phyloP scores from a whole-genome alignment of 2,329 filamentous ascomycete genomes.

The Macrophomina tecta region DNA sequence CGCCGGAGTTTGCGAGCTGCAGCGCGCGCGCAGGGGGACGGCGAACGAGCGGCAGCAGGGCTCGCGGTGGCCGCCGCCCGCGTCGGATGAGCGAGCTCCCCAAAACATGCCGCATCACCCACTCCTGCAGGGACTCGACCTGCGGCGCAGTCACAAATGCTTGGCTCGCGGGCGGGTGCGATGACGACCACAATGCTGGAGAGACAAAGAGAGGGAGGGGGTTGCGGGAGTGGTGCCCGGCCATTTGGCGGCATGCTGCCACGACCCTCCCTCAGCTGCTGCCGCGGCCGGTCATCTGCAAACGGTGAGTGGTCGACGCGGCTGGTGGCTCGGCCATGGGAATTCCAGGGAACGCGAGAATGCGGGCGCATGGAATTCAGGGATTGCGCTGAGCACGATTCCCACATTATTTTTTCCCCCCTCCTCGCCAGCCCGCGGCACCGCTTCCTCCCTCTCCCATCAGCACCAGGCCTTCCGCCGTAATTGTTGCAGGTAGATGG shows the following conservation, averaged over 20 bases:
- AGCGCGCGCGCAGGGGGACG: background rate
- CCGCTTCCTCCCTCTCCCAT: too few species aligned
- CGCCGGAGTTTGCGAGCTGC: constrained; percentile 14
- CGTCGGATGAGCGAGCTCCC: background rate
- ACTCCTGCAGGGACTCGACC: constrained; percentile 10
- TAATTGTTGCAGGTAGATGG: constrained; percentile 13
- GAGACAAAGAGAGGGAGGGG: too few species aligned
- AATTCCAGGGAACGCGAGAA: constrained; percentile 1
- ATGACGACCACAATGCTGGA: background rate
- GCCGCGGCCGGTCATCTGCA: background rate
- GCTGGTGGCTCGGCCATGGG: constrained; percentile 12
- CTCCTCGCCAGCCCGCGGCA: background rate
- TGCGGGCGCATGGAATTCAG: constrained; percentile 13
- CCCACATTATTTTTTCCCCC: background rate
- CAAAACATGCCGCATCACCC: background rate
- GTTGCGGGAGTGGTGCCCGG: background rate
- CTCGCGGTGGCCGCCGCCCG: background rate
- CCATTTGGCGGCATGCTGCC: constrained; percentile 20
- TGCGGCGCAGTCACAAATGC: constrained; percentile 20
- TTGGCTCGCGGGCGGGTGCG: constrained; percentile 10
- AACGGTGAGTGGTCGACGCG: background rate
- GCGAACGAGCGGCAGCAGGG: background rate
- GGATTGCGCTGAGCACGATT: background rate
- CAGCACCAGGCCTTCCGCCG: background rate
- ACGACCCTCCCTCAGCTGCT: constrained; percentile 2